phyloP scores from a whole-genome alignment of 768 basidiomycete species.

The Agrocybe pediades region DNA sequence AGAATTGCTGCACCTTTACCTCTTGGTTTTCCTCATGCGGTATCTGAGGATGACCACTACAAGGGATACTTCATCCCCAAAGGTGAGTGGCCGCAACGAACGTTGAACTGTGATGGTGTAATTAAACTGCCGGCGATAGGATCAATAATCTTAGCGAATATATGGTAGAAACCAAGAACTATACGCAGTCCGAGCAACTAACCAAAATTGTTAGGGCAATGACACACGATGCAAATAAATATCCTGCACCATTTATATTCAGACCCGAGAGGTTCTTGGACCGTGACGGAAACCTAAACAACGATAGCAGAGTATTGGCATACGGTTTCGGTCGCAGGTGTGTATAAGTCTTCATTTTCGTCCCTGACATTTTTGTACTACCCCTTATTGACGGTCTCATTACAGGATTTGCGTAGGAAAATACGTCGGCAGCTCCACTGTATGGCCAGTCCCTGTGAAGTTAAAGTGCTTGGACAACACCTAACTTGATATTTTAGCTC shows the following conservation, averaged over 20 bases:
- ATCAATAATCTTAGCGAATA: neutral
- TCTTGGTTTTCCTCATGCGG: constrained; percentile 21
- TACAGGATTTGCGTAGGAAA: constrained; percentile 5
- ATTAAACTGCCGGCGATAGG: neutral
- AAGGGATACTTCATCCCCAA: constrained; percentile 26
- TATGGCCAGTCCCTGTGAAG: neutral
- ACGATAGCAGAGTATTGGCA: neutral
- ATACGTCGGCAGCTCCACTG: constrained; percentile 5
- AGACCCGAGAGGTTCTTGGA: constrained; percentile 22
- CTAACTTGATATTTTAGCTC: neutral
- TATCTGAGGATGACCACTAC: constrained; percentile 21
- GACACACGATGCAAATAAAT: constrained; percentile 16
- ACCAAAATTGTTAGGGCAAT: neutral
- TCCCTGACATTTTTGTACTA: neutral
- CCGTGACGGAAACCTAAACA: constrained; percentile 1
- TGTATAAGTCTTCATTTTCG: neutral
- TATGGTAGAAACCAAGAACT: neutral
- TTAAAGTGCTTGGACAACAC: neutral
- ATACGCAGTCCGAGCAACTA: no score
- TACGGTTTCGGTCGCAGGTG: constrained; percentile 16
- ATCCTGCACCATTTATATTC: constrained; percentile 19
- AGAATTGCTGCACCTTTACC: constrained; percentile 10
- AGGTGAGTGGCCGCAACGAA: neutral
- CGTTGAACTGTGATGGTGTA: no score
- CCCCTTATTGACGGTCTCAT: constrained; percentile 13